These are phyloP conservation scores for Leccinum uliginosum DNA, from an alignment of 768 basidiomycete species.

Conservation along the genomic window DNA sequence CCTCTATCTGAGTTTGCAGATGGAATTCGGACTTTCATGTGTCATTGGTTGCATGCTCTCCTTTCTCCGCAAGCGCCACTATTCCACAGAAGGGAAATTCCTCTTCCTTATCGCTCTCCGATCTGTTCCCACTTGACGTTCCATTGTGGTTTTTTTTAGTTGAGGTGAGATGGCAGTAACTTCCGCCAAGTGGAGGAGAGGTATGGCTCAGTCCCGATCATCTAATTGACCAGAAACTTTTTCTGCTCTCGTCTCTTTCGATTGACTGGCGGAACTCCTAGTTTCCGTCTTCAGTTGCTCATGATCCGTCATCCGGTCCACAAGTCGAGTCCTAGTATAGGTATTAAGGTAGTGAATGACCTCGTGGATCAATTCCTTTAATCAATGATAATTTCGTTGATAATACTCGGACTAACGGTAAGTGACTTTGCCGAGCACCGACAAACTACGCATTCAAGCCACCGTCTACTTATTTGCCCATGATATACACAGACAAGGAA, in stretches of 20 bases:
- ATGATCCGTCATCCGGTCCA: slow-evolving; percentile 12
- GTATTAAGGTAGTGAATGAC: slow-evolving; percentile 17
- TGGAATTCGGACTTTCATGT: slow-evolving; percentile 30
- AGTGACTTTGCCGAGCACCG: slow-evolving; percentile 14
- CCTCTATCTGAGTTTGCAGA: slow-evolving; percentile 28
- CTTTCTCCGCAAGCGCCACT: slow-evolving; percentile 25
- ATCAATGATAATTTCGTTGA: slow-evolving; percentile 18
- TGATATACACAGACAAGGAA: slow-evolving; percentile 6
- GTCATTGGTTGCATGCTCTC: slow-evolving; percentile 21
- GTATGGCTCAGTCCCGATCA: slow-evolving; percentile 13
- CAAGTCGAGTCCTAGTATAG: slow-evolving; percentile 4
- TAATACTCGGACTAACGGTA: slow-evolving; percentile 15
- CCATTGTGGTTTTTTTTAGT: slow-evolving; percentile 4
- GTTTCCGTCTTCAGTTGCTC: slow-evolving; percentile 16
- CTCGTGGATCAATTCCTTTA: slow-evolving; percentile 24
- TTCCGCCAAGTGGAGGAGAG: slow-evolving; percentile 12
- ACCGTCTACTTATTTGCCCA: slow-evolving; percentile 15
- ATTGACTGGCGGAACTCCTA: slow-evolving; percentile 12
- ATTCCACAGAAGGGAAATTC: slow-evolving; percentile 12
- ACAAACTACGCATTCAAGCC: slow-evolving; percentile 9
- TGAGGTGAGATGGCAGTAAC: slow-evolving; percentile 16
- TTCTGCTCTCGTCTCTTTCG: slow-evolving; percentile 4
- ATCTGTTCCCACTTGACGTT: slow-evolving; percentile 20
- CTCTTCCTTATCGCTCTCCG: slow-evolving; percentile 18
- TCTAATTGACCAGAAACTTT: slow-evolving; percentile 18